These are phyloP conservation scores for Mycothermus thermophilus DNA, from an alignment of 495 filamentous ascomycete species.

Conservation along the genomic window DNA sequence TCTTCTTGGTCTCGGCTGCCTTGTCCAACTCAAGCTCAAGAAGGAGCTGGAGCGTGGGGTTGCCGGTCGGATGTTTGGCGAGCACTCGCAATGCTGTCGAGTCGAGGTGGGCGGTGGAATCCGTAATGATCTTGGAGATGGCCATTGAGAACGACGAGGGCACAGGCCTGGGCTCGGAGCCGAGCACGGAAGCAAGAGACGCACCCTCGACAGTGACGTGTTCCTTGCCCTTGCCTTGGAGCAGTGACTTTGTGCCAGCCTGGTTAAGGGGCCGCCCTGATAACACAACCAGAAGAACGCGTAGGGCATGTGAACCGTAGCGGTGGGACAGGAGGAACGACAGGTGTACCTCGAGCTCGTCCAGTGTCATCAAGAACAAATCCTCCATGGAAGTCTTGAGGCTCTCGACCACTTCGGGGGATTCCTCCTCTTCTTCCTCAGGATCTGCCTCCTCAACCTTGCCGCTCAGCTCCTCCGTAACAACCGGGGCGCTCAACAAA, in stretches of 20 bases:
- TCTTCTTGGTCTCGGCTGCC: conserved; percentile 31
- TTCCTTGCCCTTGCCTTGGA: conserved; percentile 86
- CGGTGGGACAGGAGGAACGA: conserved; percentile 73
- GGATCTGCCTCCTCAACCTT: conserved; percentile 11
- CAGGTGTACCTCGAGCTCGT: conserved; percentile 72
- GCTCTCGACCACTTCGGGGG: conserved; percentile 19
- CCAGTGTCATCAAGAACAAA: conserved; percentile 64
- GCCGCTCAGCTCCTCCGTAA: conserved; percentile 55
- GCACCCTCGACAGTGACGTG: conserved; percentile 44
- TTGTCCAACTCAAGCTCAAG: conserved; percentile 70
- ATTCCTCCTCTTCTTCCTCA: conserved; percentile 25
- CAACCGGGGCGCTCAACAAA: conserved; percentile 59
- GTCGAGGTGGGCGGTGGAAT: conserved; percentile 56
- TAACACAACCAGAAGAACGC: conserved; percentile 72
- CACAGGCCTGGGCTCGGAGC: conserved; percentile 40
- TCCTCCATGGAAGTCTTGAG: conserved; percentile 54
- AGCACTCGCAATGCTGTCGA: conserved; percentile 61
- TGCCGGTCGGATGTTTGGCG: conserved; percentile 75
- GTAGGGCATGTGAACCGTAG: conserved; percentile 82
- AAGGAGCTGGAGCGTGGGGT: conserved; percentile 77
- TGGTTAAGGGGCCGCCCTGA: conserved; percentile 65
- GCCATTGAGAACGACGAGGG: conserved; percentile 65
- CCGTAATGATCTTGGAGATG: conserved; percentile 61
- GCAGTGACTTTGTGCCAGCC: conserved; percentile 47
- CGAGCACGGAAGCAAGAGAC: conserved; percentile 16